Percentiles rank a stretch among this genome's conserved stretches.
Conservation (phyloP, 768 basidiomycete species). For the Trametes cingulata region DNA sequence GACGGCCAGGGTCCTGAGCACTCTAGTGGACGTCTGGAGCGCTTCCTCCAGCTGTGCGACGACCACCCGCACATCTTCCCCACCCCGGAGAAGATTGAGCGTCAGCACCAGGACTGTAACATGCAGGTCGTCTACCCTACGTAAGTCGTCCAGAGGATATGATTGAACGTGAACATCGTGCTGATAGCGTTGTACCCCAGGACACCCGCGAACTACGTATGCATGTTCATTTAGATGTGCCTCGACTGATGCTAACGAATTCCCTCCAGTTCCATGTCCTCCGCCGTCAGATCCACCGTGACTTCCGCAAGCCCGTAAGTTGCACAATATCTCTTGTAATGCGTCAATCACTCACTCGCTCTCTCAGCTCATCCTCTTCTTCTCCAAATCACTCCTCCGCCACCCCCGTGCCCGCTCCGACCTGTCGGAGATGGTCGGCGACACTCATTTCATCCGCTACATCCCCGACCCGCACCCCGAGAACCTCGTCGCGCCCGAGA, state of each 20-base stretch:
- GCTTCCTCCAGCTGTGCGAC: conserved; percentile 97
- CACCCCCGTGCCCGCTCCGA: conserved; percentile 92
- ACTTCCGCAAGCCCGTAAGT: conserved; percentile 93
- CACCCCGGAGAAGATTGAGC: conserved; percentile 81
- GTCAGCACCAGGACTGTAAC: conserved; percentile 98
- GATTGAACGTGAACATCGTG: neutral
- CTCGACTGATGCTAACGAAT: conserved; percentile 17
- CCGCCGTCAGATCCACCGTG: conserved; percentile 94
- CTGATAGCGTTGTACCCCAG: conserved; percentile 36
- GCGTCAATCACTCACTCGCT: conserved; percentile 1
- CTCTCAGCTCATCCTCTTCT: conserved; percentile 83
- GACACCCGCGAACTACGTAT: conserved; percentile 91
- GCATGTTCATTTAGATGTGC: conserved; percentile 24
- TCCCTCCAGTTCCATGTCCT: conserved; percentile 84
- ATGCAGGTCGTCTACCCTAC: conserved; percentile 99
- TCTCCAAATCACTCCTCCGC: conserved; percentile 94
- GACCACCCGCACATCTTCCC: conserved; percentile 95
- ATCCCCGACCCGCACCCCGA: conserved; percentile 81
- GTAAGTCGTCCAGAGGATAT: conserved; percentile 43
- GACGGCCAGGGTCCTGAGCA: conserved; percentile 99
- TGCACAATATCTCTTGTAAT: neutral
- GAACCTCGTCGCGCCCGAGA: conserved; percentile 72
- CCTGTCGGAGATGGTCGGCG: conserved; percentile 84
- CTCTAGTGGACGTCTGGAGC: conserved; percentile 91
- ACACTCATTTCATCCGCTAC: conserved; percentile 92